Evolutionary conservation across 768 basidiomycete species (phyloP), one percentile per base, ranked within the genome.

Genomic region (Psilocybe subaeruginosa): DNA sequence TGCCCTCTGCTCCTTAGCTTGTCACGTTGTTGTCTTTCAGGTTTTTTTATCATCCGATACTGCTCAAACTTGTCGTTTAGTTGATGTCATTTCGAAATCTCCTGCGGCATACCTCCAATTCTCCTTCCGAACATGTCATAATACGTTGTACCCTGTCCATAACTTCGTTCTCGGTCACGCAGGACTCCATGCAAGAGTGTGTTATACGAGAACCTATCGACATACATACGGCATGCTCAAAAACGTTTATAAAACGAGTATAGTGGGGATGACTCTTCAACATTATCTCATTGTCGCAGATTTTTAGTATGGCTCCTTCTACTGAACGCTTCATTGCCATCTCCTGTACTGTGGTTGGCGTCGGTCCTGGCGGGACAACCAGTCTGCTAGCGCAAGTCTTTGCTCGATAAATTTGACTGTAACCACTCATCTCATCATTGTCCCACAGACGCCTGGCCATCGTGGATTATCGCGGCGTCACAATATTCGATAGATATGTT

Each of bases 351-450:
- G 86, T 85, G 64, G 88, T 92, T n/a, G 92, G 92, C 11, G 88
- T 90, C 39, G 91, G 91, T 30, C 87, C 89, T 16, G 91, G 91
- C 3, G 92, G 92, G 6, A 88, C 88, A 14, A 93, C 92, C 1
- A 84, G 87, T 41, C 90, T 93, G 87, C 78, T 93, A 37, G 92
- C 91, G 92, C 92, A 77, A 64, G 88, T 81, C 46, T 37, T 23
- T 56, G 37, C 55, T 56, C 33, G 57, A 27, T 39, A 45, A 29
- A 48, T 29, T 58, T 8, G 12, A 39, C 60, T 39, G 6, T 35
- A 43, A 12, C 23, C 23, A n/a, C 41, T 37, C 45, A 17, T 31
- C 31, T 30, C 35, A 50, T 52, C 49, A n/a, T 8, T 39, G 52
- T 47, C 50, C 35, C 63, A 16, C 47, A 83, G 82, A 30, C 80